phyloP scores from a whole-genome alignment of 1,284 basidiomycete genomes.

The Irpex sp. region DNA sequence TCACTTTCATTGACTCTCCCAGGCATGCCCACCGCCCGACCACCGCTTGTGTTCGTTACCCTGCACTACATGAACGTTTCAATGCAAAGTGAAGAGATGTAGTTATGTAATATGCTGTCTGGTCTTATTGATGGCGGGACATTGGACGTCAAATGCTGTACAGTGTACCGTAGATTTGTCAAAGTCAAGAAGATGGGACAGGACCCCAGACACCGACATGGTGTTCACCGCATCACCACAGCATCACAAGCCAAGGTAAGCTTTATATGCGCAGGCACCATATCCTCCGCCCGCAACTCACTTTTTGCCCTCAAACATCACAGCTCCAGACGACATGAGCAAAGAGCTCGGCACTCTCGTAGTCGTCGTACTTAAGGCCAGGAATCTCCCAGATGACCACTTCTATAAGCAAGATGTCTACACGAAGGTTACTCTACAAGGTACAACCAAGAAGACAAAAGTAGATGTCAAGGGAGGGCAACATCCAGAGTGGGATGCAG shows the following conservation, averaged over 20 bases:
- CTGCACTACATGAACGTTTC: too few species aligned
- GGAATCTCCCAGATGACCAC: constrained; percentile 65
- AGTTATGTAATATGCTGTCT: too few species aligned
- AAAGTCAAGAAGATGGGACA: not conserved
- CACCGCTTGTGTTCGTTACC: not conserved
- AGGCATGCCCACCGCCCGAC: not conserved
- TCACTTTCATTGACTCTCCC: not conserved
- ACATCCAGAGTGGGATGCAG: constrained; percentile 73
- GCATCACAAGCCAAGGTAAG: not conserved
- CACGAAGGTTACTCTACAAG: constrained; percentile 41
- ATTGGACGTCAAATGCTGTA: too few species aligned
- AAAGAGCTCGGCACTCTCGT: constrained; percentile 58
- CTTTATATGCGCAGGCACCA: not conserved
- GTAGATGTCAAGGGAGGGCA: constrained; percentile 70
- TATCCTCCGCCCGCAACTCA: not conserved
- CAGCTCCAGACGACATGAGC: constrained; percentile 13
- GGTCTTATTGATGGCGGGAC: too few species aligned
- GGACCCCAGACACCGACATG: constrained; percentile 1
- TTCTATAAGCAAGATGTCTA: constrained; percentile 77
- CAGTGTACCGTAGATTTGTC: too few species aligned
- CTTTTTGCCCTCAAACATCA: not conserved
- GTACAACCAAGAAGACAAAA: constrained; percentile 48
- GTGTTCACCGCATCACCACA: not conserved
- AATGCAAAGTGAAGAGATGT: too few species aligned
- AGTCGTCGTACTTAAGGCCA: constrained; percentile 69